Percentiles rank a stretch among this genome's conserved stretches.
Evolutionary conservation across 140 eudicot genomes (phyloP).

Genomic region (Ambrosia hybrid): DNA sequence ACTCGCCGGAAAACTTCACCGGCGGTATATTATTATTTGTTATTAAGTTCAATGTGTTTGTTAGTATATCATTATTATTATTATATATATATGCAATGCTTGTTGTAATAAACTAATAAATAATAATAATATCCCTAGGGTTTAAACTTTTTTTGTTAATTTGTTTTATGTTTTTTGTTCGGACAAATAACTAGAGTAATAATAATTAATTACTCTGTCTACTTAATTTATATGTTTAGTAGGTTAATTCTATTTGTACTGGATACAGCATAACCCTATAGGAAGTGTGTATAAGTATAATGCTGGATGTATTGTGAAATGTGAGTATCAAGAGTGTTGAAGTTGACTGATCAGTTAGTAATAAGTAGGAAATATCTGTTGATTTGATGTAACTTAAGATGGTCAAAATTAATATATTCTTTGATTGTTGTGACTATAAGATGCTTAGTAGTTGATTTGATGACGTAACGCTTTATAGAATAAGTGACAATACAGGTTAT

Average conservation of each 20-base stretch:
- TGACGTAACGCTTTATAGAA: neutral
- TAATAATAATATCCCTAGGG: conserved; percentile 13
- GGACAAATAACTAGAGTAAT: no score
- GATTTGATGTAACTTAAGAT: neutral
- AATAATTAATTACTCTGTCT: no score
- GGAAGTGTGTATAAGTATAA: no score
- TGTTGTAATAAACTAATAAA: neutral
- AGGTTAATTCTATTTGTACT: no score
- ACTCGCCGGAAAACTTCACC: conserved; percentile 17
- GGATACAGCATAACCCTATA: no score
- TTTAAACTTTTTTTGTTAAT: conserved; percentile 2
- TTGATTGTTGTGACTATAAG: neutral
- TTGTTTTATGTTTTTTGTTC: neutral
- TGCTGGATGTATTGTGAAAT: no score
- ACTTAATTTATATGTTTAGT: no score
- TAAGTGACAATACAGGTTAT: neutral
- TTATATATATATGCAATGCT: neutral
- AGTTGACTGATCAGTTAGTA: neutral
- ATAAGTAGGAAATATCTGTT: neutral
- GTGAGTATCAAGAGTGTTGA: no score
- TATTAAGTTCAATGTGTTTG: neutral
- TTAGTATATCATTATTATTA: neutral
- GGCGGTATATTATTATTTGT: conserved; percentile 9
- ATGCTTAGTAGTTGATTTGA: neutral
- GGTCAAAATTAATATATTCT: neutral